Evolutionary conservation across 805 yeast genomes (phyloP).

Genomic region (Myxozyma udenii): DNA sequence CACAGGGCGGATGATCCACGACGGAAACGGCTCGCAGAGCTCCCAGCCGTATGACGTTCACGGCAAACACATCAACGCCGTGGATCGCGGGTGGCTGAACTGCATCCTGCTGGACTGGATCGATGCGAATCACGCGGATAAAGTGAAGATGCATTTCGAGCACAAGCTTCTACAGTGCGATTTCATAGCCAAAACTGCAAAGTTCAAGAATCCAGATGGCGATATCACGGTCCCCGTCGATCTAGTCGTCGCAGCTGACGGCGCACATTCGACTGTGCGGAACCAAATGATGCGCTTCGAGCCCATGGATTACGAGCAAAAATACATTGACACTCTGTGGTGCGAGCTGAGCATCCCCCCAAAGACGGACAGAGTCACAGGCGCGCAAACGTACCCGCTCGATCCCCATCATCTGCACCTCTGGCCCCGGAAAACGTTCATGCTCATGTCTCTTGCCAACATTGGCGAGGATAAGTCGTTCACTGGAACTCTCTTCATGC

Average conservation of each 20-base stretch:
- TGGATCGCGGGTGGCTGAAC: constrained; percentile 72
- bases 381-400: constrained; percentile 46
- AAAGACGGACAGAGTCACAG: constrained; percentile 29
- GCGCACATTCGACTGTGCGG: constrained; percentile 73
- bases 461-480: constrained; percentile 70
- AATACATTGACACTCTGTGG: constrained; percentile 80
- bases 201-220: constrained; percentile 30
- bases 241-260: constrained; percentile 79
- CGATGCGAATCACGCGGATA: constrained; percentile 39
- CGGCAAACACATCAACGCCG: constrained; percentile 82
- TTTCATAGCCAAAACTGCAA: constrained; percentile 33
- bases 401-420: constrained; percentile 80
- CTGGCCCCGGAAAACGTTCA: constrained; percentile 84
- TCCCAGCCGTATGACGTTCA: constrained; percentile 74
- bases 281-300: constrained; percentile 59
- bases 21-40: constrained; percentile 56
- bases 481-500: constrained; percentile 85
- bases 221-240: constrained; percentile 42
- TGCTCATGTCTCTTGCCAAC: constrained; percentile 89
- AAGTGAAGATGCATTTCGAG: constrained; percentile 52
- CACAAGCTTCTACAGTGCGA: constrained; percentile 53
- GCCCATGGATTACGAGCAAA: constrained; percentile 67
- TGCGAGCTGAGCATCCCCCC: constrained; percentile 77
- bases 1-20: constrained; percentile 89
- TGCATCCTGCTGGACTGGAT: constrained; percentile 58